Evolutionary conservation across 2,329 filamentous ascomycete genomes (phyloP).

Genomic region (Fusarium coicis): DNA sequence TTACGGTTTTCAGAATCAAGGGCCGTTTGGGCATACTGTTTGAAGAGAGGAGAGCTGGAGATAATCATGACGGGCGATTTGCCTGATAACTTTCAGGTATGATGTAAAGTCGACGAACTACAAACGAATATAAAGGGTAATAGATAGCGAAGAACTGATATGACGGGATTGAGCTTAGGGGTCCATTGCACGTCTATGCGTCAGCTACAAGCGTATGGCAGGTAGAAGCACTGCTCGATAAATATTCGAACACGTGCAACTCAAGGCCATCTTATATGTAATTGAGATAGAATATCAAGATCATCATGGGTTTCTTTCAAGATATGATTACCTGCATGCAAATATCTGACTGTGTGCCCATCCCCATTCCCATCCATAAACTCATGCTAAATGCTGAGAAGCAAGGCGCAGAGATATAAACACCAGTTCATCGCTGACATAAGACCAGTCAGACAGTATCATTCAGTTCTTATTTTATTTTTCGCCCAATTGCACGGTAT

Average conservation of each 20-base stretch:
- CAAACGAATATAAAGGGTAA: neutral
- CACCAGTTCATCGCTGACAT: neutral
- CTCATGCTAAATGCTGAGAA: neutral
- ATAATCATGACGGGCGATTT: slow-evolving; percentile 35
- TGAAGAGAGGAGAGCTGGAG: slow-evolving; percentile 42
- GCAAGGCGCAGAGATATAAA: neutral
- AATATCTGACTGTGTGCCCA: neutral
- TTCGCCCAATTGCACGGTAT: neutral
- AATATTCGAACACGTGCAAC: neutral
- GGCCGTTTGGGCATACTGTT: slow-evolving; percentile 37
- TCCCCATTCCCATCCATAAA: neutral
- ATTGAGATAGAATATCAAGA: neutral
- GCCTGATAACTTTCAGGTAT: too few relatives aligned
- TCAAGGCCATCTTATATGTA: neutral
- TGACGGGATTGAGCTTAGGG: neutral
- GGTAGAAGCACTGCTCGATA: slow-evolving; percentile 13
- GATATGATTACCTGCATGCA: neutral
- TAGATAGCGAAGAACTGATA: neutral
- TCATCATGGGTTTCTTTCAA: neutral
- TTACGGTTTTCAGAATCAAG: slow-evolving; percentile 13
- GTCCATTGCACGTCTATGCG: neutral
- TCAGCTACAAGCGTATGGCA: slow-evolving; percentile 3
- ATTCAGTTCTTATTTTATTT: neutral
- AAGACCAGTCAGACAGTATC: neutral
- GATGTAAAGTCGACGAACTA: neutral